Base-by-base conservation (phyloP, 2,329 filamentous ascomycete genomes). In the Cytospora piceicola region DNA sequence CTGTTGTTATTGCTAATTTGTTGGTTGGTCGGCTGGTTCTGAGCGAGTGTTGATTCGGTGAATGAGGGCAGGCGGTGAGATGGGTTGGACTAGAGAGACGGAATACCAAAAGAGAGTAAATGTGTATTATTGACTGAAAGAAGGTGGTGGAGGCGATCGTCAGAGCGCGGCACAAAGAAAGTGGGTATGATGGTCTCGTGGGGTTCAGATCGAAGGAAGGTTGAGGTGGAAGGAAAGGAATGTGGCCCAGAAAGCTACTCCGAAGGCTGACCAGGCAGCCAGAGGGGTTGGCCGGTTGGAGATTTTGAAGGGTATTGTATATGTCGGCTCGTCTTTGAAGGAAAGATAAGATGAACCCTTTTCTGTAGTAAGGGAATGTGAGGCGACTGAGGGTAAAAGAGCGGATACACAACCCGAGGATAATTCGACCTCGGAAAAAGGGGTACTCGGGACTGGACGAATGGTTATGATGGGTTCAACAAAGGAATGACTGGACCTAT, bases 401-500 rank as follows among this genome's bases (percentile, higher is more conserved):
- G 53, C 53, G 61, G 42, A 51, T 52, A 32, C 30, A 52, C 36
- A 57, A 22, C 1, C 42, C 20, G 29, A 27, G 8, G 51, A 52
- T 32, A 57, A 27, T 34, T 36, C 52, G 54, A 30, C 61, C 53
- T 46, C 61, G 46, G n/a, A 49, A 49, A 57, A 63, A 63, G 53
- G 53, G 53, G 55, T 27, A 46, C 11, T n/a, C 39, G 17, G 11
- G 46, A 7, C 6, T 49, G n/a, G 32, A 24, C 30, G 56, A 39
- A 17, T 30, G 53, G 17, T 17, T 24, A 27, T 20, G 60, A 51
- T 63, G 39, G 36, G 39, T 57, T 29, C 30, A 63, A 66, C 63
- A 63, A 68, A 66, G 58, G 63, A 63, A 56, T 60, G 59, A 56
- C 36, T 52, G 24, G 57, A 55, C n/a, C 22, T n/a, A 12, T 20